Conservation (phyloP, 441 rosid genomes). For the Populus tomentosa region DNA sequence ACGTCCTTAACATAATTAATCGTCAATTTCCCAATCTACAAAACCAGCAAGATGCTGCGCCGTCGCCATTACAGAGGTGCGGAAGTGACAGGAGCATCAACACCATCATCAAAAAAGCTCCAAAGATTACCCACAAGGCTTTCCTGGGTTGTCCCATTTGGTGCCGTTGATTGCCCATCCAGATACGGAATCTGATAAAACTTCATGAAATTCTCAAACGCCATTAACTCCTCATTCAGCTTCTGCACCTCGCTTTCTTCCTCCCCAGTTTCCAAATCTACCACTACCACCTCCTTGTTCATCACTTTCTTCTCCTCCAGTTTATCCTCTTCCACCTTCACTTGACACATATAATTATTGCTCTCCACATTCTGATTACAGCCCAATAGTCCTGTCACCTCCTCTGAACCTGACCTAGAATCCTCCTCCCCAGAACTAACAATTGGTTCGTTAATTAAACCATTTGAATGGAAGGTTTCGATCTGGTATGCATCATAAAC, state of each 20-base stretch:
- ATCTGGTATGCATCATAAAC: constrained; percentile 29
- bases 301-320: constrained; percentile 14
- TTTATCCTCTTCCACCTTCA: constrained; percentile 16
- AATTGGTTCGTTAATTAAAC: constrained; percentile 4
- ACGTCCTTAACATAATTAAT: no score
- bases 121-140: constrained; percentile 51
- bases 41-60: not conserved
- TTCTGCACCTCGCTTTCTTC: constrained; percentile 43
- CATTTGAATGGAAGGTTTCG: constrained; percentile 5
- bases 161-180: constrained; percentile 45
- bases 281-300: constrained; percentile 6
- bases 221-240: constrained; percentile 65
- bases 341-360: not conserved
- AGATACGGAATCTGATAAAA: constrained; percentile 66
- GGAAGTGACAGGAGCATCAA: not conserved
- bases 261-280: constrained; percentile 20
- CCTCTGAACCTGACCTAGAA: constrained; percentile 28
- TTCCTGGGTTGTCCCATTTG: constrained; percentile 32
- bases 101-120: constrained; percentile 38
- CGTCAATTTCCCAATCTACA: not conserved
- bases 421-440: constrained; percentile 28
- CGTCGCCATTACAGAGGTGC: constrained; percentile 1
- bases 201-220: constrained; percentile 65
- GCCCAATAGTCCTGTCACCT: not conserved
- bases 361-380: not conserved